These are phyloP conservation scores for Pseudozyma thailandica DNA, from an alignment of 1,284 basidiomycete genomes.

Conservation along the genomic window DNA sequence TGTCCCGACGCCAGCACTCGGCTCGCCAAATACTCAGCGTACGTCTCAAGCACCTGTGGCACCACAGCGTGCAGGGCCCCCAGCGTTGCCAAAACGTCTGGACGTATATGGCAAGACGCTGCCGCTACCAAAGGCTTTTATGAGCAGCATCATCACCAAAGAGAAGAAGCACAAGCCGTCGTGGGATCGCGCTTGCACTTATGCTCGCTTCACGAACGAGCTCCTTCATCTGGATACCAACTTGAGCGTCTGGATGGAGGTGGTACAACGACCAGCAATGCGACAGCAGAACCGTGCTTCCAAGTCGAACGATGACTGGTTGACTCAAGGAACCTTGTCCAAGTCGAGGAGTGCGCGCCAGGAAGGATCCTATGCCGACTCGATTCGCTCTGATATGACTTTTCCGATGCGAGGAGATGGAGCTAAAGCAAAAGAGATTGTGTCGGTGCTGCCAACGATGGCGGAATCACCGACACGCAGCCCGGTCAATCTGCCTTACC, in stretches of 20 bases:
- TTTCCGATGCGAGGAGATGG: conserved; percentile 64
- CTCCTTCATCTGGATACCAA: conserved; percentile 47
- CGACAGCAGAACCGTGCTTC: conserved; percentile 35
- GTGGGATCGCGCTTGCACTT: conserved; percentile 56
- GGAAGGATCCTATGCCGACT: conserved; percentile 55
- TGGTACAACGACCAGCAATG: conserved; percentile 44
- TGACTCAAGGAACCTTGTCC: conserved; percentile 20
- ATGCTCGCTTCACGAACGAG: conserved; percentile 59
- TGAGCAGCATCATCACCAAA: conserved; percentile 40
- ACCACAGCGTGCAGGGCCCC: not conserved
- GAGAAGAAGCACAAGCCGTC: conserved; percentile 50
- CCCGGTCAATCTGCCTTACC: conserved; percentile 53
- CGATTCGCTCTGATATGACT: conserved; percentile 59
- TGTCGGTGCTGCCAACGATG: conserved; percentile 41
- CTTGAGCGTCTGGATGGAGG: conserved; percentile 55
- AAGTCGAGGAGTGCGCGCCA: conserved; percentile 32
- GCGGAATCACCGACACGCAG: conserved; percentile 34
- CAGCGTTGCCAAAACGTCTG: conserved; percentile 22
- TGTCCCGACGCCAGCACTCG: conserved; percentile 9
- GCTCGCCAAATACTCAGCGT: conserved; percentile 24
- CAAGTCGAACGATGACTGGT: conserved; percentile 15
- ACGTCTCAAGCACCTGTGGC: conserved; percentile 4
- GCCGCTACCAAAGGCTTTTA: conserved; percentile 51
- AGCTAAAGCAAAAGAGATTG: conserved; percentile 60
- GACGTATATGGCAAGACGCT: conserved; percentile 56